Base-by-base conservation (phyloP, 371 early-diverging fungal species). In the Globomyces sp. region DNA sequence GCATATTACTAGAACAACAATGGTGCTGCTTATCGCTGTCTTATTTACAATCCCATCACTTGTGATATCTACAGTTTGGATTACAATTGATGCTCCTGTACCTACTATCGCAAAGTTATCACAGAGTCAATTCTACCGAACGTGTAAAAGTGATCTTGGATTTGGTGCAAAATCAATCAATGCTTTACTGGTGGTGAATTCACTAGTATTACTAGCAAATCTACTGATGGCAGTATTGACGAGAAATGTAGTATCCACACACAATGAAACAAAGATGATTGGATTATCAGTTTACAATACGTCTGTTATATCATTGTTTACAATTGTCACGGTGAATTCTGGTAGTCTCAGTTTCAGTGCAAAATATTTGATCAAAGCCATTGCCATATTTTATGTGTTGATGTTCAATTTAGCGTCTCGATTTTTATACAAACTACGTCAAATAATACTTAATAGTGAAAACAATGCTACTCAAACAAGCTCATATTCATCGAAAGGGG, bases 201-300 rank as follows among this genome's bases (percentile, higher is more conserved):
- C 42, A 8, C 10, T n/a, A 6, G n/a, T 39, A 8, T 6, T 57
- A 39, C 42, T 57, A 6, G 57, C 42, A 41, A 41, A 36, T n/a
- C 57, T 57, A 6, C n/a, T 8, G 5, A 39, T 57, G 37, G 42
- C 57, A 9, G 5, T 39, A 8, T 9, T 5, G n/a, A n/a, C 57
- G 10, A 36, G 57, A 57, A 57, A n/a, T 5, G n/a, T 57, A 41
- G 8, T 10, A 10, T 57, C 57, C 5, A 57, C 5, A 41, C n/a
- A 57, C 57, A 57, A 57, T 41, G 57, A 57, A 41, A 57, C 57
- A 5, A 57, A 57, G 5, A 39, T 41, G 57, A 41, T 57, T 24
- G 24, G 24, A 24, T 24, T 24, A 24, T 24, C 24, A 24, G 24
- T 24, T 24, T 24, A 24, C 24, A 24, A 24, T 24, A 24, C 24